Base-by-base conservation (phyloP, 345 rosid genomes). In the thale cress (Arabidopsis thaliana) region DNA sequence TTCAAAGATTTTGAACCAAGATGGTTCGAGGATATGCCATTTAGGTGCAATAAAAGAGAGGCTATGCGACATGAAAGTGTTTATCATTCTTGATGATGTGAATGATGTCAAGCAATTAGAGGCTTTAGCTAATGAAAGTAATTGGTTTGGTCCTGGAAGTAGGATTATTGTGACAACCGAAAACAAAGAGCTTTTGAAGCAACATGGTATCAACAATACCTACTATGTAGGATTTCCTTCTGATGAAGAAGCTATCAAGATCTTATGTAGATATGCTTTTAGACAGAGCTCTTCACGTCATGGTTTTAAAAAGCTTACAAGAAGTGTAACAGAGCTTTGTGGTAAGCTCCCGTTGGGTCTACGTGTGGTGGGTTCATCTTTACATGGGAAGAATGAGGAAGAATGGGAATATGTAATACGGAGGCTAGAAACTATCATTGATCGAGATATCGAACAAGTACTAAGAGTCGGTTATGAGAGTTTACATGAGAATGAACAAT, bases 41-140 rank as follows among this genome's bases (percentile, higher is more conserved):
- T 56, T 32, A 56, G 38, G 38, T 30, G 59, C 5, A 30, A 13
- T 56, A 13, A 0, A 56, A 32, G 60, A 32, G 6, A 56, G 11
- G 0, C 22, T 32, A 14, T 6, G 38, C 11, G 16, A 55, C 45
- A 4, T 5, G 2, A 59, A 6, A 1, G 38, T 56, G 10, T 38
- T 56, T 7, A 14, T 56, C 22, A 56, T 32, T 56, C 59, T 55
- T 30, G 59, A 55, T 55, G 59, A 55, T 30, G 59, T 55, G 38
- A 8, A 55, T 1, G 9, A 55, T 55, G 1, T 30, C 1, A 28
- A 6, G 37, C 59, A 28, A 3, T 33, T 55, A 0, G 22, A 30
- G 16, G 59, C 59, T 30, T 55, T 30, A 38, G 59, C 22, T 13
- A 55, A 14, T 6, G 38, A 55, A 55, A 53, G 10, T 53, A 30